Evolutionary conservation across 768 basidiomycete species (phyloP), one percentile per base, ranked within the genome.

Genomic region (Tephrocybe rancida): DNA sequence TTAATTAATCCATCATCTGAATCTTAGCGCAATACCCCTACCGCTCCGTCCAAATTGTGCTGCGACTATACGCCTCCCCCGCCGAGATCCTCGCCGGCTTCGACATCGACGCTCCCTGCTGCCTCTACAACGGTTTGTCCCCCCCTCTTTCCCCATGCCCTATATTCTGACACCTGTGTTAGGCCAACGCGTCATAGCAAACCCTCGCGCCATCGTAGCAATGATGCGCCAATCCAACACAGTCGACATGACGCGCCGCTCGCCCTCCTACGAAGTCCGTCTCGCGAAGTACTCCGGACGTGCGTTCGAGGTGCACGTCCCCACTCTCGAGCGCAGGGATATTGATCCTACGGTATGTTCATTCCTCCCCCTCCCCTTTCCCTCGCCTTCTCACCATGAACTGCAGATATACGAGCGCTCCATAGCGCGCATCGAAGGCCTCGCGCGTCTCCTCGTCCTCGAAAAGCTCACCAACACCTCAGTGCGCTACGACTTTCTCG

Each of bases 141-240:
- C 5, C 35, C n/a, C 19, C n/a, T 22, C 5, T 6, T 19, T 22
- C 30, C 30, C 30, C 30, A 32, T 25, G 37, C 9, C 50, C 18
- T 52, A 30, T 38, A 18, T 26, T 46, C 34, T 50, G 45, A 43
- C 14, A 11, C n/a, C n/a, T n/a, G n/a, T n/a, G n/a, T n/a, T 37
- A 78, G 75, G 77, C 16, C 55, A 70, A 45, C 80, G 76, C n/a
- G 79, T 86, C 11, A 82, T 77, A 73, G 83, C 81, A 4, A 84
- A 80, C 56, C 85, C 85, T 3, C 75, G 85, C 8, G 78, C 82
- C 11, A 74, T 86, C 47, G 67, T 82, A 10, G 79, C 84, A 25
- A 77, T 81, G 77, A 86, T 87, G 79, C 80, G 82, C n/a, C 84
- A 87, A 62, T 76, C 76, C 68, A 85, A 85, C 63, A 82, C 80